Base-by-base conservation (phyloP, 2,329 filamentous ascomycete genomes). In the Hymenoscyphus albidus region DNA sequence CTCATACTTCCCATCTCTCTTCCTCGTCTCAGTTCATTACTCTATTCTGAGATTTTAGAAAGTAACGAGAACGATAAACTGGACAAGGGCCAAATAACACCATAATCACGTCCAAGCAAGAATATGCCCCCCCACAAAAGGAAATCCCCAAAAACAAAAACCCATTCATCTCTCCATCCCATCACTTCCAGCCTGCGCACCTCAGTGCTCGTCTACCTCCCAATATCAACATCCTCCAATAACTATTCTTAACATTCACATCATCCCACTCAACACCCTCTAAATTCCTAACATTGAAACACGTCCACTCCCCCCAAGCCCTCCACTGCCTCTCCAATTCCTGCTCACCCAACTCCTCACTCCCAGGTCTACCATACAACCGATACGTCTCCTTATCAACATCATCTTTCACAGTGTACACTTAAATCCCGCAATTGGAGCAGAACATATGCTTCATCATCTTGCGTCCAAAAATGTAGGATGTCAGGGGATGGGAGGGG, bases 231-330 rank as follows among this genome's bases (percentile, higher is more conserved):
- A 31, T 31, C 58, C 60, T 63, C 62, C 62, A 63, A 54, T 59
- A 6, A 1, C 31, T 32, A 39, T 61, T 61, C n/a, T 27, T 51
- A 32, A 58, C 57, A 48, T 56, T 40, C 59, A 16, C 42, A 12
- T 39, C 51, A 18, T 39, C 42, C 59, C 59, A 65, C 55, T 59
- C 40, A 1, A 62, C 18, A 14, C 35, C 59, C 7, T 65, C 63
- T 38, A 62, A 48, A 62, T 40, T 51, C 16, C 63, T 65, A 31
- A 62, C 18, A 27, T 65, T 60, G 38, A 62, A 22, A 54, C 18
- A 38, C 16, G 31, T 38, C 22, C 27, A 32, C 22, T 18, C 27
- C 14, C 27, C 40, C 39, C 42, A 60, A 7, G 9, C 16, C n/a
- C 32, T 38, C 12, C 31, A 16, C 22, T 60, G n/a, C 22, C 48